Evolutionary conservation across 2,329 filamentous ascomycete genomes (phyloP).

Genomic region (Septoria linicola): DNA sequence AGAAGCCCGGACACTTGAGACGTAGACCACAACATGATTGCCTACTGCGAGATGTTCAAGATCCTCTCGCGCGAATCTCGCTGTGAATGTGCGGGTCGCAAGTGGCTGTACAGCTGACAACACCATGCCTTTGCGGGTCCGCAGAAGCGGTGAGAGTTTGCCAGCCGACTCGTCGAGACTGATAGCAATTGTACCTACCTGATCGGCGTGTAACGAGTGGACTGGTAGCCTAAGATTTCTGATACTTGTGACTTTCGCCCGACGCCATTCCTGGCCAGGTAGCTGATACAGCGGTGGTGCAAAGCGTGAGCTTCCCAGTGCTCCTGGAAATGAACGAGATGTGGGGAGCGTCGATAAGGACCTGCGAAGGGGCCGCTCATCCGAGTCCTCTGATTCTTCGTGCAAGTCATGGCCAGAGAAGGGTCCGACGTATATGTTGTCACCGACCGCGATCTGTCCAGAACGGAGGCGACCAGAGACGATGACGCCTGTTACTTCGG

Average conservation of each 20-base stretch:
- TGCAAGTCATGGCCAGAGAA: constrained; percentile 43
- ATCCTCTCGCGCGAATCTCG: constrained; percentile 65
- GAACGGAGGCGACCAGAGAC: constrained; percentile 82
- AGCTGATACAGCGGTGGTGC: constrained; percentile 27
- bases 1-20: constrained; percentile 79
- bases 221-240: constrained; percentile 85
- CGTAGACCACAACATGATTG: constrained; percentile 75
- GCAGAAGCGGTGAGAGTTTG: constrained; percentile 34
- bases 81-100: constrained; percentile 52
- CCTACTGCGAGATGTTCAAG: constrained; percentile 64
- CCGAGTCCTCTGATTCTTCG: constrained; percentile 40
- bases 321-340: constrained; percentile 51
- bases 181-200: constrained; percentile 87
- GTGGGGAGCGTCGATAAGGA: constrained; percentile 37
- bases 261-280: constrained; percentile 67
- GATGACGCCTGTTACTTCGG: constrained; percentile 50
- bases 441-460: constrained; percentile 73
- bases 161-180: constrained; percentile 49
- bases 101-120: constrained; percentile 62
- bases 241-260: constrained; percentile 77
- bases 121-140: constrained; percentile 77
- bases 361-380: constrained; percentile 33
- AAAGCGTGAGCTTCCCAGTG: constrained; percentile 38
- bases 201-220: constrained; percentile 69
- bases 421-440: constrained; percentile 76